Evolutionary conservation across 2,329 filamentous ascomycete species (phyloP).

Genomic region (Fusarium virguliforme): DNA sequence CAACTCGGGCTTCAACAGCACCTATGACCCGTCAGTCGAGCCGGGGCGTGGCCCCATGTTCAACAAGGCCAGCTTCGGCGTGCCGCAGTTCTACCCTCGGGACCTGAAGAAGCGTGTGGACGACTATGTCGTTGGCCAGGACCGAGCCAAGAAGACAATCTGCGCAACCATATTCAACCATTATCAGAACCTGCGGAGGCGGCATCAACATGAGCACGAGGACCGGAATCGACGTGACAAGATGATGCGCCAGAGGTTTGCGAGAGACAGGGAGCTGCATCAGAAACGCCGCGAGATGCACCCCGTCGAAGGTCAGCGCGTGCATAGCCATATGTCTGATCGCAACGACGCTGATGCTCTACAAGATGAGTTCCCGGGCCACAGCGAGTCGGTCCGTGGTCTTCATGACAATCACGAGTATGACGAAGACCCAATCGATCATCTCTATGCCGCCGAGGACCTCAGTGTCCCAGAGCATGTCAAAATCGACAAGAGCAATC

Average conservation of each 20-base stretch:
- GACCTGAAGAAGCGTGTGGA: constrained; percentile 92
- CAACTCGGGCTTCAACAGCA: constrained; percentile 72
- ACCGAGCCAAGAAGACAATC: constrained; percentile 93
- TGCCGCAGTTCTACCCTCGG: constrained; percentile 75
- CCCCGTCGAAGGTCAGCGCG: constrained; percentile 81
- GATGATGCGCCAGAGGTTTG: constrained; percentile 78
- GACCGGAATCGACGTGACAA: constrained; percentile 74
- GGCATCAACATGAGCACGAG: constrained; percentile 82
- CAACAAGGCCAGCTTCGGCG: constrained; percentile 70
- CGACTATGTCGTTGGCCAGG: constrained; percentile 96
- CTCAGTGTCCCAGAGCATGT: constrained; percentile 64
- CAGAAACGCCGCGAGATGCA: constrained; percentile 74
- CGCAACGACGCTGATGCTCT: constrained; percentile 56
- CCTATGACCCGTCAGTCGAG: constrained; percentile 71
- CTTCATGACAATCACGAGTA: constrained; percentile 57
- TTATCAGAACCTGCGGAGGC: constrained; percentile 87
- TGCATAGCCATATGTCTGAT: constrained; percentile 49
- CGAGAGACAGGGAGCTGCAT: constrained; percentile 75
- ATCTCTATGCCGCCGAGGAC: constrained; percentile 68
- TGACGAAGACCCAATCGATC: constrained; percentile 57
- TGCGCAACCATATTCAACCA: constrained; percentile 97
- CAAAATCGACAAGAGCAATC: constrained; percentile 95
- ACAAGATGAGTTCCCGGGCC: constrained; percentile 71
- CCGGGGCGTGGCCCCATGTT: constrained; percentile 74
- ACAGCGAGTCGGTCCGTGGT: constrained; percentile 64